Conservation (phyloP, 306 rosid species). For the Rubus parviflorus region DNA sequence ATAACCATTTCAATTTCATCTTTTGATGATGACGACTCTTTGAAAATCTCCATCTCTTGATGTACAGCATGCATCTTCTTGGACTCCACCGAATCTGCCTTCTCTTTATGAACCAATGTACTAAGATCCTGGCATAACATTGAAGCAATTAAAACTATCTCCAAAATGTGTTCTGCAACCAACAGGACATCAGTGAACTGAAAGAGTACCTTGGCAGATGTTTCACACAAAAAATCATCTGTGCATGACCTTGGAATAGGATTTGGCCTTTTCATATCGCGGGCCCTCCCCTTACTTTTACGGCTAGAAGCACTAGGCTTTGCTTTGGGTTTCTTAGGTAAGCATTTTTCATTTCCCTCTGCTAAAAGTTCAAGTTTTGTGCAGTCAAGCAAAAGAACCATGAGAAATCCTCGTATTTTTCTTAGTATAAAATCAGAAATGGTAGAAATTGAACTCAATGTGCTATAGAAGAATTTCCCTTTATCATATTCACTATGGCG, state of each 20-base stretch:
- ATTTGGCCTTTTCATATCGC: conserved; percentile 54
- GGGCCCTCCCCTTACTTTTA: conserved; percentile 72
- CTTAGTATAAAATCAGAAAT: conserved; percentile 78
- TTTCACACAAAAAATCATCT: conserved; percentile 38
- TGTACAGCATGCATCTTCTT: conserved; percentile 36
- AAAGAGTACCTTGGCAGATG: conserved; percentile 49
- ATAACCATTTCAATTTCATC: conserved; percentile 53
- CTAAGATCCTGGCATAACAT: conserved; percentile 55
- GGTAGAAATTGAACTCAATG: conserved; percentile 72
- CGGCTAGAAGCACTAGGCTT: conserved; percentile 55
- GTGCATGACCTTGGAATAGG: conserved; percentile 36
- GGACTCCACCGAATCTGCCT: conserved; percentile 39
- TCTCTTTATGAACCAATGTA: conserved; percentile 39
- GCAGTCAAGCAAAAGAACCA: conserved; percentile 85
- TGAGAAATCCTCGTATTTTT: conserved; percentile 79
- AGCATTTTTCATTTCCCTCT: conserved; percentile 49
- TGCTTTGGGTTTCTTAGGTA: conserved; percentile 65
- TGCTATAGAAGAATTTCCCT: conserved; percentile 71
- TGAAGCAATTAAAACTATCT: conserved; percentile 37
- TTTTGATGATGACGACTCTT: conserved; percentile 41
- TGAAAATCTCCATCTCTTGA: conserved; percentile 41
- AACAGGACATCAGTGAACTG: conserved; percentile 30
- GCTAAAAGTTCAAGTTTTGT: conserved; percentile 82
- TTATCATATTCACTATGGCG: conserved; percentile 50
- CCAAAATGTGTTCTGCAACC: conserved; percentile 25